Evolutionary conservation across 805 yeast genomes (phyloP).

Genomic region (Pichia eremophila): DNA sequence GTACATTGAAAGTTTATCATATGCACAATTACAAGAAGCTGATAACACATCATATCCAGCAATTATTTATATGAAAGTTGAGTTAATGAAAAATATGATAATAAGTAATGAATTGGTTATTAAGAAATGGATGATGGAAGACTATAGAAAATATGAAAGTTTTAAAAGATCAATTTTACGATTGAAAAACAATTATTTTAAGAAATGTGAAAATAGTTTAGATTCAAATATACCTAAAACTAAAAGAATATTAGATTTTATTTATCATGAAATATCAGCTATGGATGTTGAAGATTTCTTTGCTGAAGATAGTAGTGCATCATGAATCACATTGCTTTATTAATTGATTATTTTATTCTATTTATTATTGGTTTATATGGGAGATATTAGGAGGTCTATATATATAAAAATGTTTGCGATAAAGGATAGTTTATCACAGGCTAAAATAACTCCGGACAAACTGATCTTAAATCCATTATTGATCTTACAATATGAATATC

Average conservation of each 20-base stretch:
- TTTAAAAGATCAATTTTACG: not conserved
- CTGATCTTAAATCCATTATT: constrained; percentile 45
- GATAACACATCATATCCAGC: not conserved
- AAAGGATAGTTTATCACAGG: no score
- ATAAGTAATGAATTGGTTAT: constrained; percentile 8
- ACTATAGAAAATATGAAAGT: not conserved
- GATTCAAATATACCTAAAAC: constrained; percentile 7
- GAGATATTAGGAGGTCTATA: no score
- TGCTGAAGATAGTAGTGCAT: not conserved
- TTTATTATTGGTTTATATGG: no score
- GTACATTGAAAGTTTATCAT: no score
- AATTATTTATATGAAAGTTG: constrained; percentile 9
- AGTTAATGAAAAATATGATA: constrained; percentile 15
- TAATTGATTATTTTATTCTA: no score
- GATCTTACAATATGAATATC: constrained; percentile 48
- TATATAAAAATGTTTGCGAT: no score
- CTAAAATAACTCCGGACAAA: constrained; percentile 41
- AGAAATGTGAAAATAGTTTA: not conserved
- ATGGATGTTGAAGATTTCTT: constrained; percentile 6
- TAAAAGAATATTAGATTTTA: constrained; percentile 7
- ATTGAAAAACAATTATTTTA: constrained; percentile 6
- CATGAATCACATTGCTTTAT: no score
- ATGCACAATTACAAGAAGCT: not conserved
- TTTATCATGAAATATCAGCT: constrained; percentile 3
- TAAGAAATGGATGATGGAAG: not conserved